Conservation (phyloP, 1,139 yeast species). For the Lodderomyces parapsilosis region DNA sequence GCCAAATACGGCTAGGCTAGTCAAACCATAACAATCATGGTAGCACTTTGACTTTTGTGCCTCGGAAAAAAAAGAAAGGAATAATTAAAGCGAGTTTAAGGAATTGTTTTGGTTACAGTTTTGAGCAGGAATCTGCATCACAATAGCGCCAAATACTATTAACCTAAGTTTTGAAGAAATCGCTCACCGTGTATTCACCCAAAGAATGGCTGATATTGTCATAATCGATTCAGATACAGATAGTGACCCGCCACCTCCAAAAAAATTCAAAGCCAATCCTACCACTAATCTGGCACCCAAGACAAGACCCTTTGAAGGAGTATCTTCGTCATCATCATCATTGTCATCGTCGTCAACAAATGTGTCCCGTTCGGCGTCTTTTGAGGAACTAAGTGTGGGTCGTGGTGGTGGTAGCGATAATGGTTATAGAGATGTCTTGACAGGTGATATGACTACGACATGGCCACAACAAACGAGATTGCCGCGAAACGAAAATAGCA, state of each 20-base stretch:
- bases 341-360: background rate
- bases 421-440: background rate
- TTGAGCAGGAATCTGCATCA: background rate
- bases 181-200: background rate
- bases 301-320: conserved; percentile 10
- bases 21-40: background rate
- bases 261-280: conserved; percentile 13
- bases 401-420: background rate
- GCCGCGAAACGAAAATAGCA: background rate
- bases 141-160: background rate
- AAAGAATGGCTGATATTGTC: conserved; percentile 14
- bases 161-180: background rate
- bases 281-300: background rate
- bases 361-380: background rate
- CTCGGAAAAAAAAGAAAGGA: background rate
- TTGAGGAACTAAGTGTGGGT: background rate
- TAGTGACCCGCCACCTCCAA: conserved; percentile 10
- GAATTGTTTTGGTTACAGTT: background rate
- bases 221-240: conserved; percentile 22
- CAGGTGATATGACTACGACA: background rate
- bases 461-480: no score
- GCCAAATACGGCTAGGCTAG: no score
- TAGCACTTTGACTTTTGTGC: background rate
- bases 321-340: background rate
- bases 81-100: background rate